Conservation (phyloP, 2,329 filamentous ascomycete genomes). For the Botrytis galanthina region DNA sequence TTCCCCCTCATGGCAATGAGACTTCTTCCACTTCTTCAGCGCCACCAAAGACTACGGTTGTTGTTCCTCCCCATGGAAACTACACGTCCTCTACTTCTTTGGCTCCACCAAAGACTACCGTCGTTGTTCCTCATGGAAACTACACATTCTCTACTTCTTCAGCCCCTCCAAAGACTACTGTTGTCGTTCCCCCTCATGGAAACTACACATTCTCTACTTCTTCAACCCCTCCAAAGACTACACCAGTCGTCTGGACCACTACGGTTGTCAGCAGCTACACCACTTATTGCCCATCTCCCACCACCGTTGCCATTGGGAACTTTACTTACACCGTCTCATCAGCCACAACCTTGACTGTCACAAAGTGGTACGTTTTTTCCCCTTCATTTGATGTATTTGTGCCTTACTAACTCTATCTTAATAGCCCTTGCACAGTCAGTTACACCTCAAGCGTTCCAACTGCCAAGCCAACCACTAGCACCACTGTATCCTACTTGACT, state of each 20-base stretch:
- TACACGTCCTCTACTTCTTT: not conserved
- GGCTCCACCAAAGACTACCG: slow-evolving; percentile 15
- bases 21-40: slow-evolving; percentile 1
- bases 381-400: not conserved
- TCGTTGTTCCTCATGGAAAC: not conserved
- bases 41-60: slow-evolving; percentile 13
- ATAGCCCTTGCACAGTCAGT: slow-evolving; percentile 14
- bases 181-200: slow-evolving; percentile 1
- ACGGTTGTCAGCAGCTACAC: slow-evolving; percentile 19
- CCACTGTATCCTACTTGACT: slow-evolving; percentile 16
- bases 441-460: slow-evolving; percentile 24
- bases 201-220: slow-evolving; percentile 17
- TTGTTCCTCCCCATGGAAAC: slow-evolving; percentile 10
- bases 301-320: slow-evolving; percentile 26
- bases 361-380: slow-evolving; percentile 2
- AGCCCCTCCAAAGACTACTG: slow-evolving; percentile 16
- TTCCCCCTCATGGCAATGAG: slow-evolving; percentile 12
- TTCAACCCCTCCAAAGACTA: slow-evolving; percentile 8
- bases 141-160: not conserved
- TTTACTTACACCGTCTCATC: slow-evolving; percentile 24
- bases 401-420: not conserved
- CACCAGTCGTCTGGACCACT: slow-evolving; percentile 17
- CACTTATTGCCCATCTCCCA: slow-evolving; percentile 26
- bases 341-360: slow-evolving; percentile 19
- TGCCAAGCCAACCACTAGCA: slow-evolving; percentile 16